These are phyloP conservation scores for Forsythia suspensa DNA, from an alignment of 257 asterid genomes.

Conservation along the genomic window DNA sequence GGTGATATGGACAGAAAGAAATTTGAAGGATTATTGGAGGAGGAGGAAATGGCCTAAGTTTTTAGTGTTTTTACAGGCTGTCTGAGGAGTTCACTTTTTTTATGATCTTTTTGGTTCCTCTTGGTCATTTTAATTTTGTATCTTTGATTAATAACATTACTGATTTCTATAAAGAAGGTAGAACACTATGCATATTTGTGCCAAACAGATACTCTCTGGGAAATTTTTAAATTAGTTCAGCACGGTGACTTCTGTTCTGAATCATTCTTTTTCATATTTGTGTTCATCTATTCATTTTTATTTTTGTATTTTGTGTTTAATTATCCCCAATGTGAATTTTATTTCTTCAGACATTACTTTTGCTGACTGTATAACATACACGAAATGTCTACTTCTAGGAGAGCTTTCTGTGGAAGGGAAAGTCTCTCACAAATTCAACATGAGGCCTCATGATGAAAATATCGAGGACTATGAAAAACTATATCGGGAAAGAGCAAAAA, in stretches of 20 bases:
- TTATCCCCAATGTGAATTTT: no score
- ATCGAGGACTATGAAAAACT: constrained; percentile 63
- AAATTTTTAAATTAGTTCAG: not conserved
- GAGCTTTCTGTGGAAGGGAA: constrained; percentile 80
- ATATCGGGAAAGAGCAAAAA: constrained; percentile 74
- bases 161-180: not conserved
- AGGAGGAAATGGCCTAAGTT: not conserved
- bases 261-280: not conserved
- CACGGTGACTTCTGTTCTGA: not conserved
- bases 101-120: not conserved
- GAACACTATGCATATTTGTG: no score
- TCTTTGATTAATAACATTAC: not conserved
- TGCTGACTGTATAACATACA: not conserved
- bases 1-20: not conserved
- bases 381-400: constrained; percentile 44
- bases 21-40: not conserved
- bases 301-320: not conserved
- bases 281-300: not conserved
- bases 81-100: not conserved
- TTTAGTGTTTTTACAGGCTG: not conserved
- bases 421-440: constrained; percentile 77
- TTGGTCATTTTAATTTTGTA: not conserved
- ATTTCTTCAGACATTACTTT: no score
- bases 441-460: constrained; percentile 67
- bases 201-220: no score